Conservation (phyloP, 2,329 filamentous ascomycete genomes). For the Claviceps sp. region DNA sequence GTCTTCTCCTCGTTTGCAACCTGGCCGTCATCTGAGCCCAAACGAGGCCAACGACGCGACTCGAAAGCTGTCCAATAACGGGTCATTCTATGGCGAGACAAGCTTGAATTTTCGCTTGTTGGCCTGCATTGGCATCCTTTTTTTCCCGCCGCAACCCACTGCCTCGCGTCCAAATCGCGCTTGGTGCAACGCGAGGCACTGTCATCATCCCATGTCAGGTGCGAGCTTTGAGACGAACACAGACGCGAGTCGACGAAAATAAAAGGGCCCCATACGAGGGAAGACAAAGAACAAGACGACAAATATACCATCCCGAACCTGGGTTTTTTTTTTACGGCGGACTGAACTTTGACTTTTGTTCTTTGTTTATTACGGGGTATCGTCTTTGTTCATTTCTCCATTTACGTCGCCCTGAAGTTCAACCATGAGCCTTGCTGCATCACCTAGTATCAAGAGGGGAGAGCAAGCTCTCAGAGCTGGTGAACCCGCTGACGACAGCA, state of each 20-base stretch:
- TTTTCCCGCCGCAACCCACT: neutral
- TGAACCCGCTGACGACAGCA: conserved; percentile 15
- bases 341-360: neutral
- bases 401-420: neutral
- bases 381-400: neutral
- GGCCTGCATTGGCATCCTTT: neutral
- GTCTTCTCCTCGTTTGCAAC: neutral
- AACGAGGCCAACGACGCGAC: neutral
- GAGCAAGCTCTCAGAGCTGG: conserved; percentile 4
- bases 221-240: neutral
- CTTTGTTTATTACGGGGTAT: neutral
- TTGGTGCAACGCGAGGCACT: conserved; percentile 3
- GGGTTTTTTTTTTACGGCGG: neutral
- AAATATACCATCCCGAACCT: neutral
- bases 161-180: conserved; percentile 1
- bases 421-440: conserved; percentile 19
- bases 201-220: conserved; percentile 4
- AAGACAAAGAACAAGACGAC: neutral
- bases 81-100: neutral
- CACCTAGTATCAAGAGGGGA: conserved; percentile 11
- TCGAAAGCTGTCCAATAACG: neutral
- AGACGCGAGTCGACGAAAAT: neutral
- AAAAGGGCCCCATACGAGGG: neutral
- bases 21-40: neutral
- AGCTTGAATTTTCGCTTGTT: conserved; percentile 1